A percentile compares a stretch with the other conserved stretches of the same genome.
phyloP scores from a whole-genome alignment of 345 rosid species.

The Lepidium aucheri region DNA sequence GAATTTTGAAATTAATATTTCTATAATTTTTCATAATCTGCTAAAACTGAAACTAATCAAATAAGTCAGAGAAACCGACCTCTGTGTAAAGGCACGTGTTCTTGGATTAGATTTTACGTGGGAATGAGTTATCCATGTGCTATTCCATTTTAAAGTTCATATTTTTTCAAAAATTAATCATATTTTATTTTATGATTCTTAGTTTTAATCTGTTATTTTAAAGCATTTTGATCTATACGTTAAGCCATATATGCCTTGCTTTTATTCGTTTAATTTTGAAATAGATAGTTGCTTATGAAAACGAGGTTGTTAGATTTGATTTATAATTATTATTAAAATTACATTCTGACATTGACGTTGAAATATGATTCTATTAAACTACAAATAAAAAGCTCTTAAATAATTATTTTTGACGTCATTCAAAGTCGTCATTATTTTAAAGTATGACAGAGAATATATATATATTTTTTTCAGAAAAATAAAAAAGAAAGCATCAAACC shows the following conservation, averaged over 20 bases:
- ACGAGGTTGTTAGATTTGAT: constrained; percentile 25
- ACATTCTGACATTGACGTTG: constrained; percentile 1
- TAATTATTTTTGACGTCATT: not conserved
- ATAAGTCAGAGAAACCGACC: constrained; percentile 13
- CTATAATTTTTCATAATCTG: not conserved
- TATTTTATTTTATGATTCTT: not conserved
- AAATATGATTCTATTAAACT: not conserved
- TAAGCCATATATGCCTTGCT: constrained; percentile 24
- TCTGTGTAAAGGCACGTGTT: constrained; percentile 30
- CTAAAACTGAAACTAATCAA: constrained; percentile 18
- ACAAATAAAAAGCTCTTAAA: not conserved
- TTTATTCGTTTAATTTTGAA: constrained; percentile 15
- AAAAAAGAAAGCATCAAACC: not conserved
- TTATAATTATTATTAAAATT: not conserved
- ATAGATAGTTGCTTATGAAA: constrained; percentile 4
- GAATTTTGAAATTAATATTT: not conserved
- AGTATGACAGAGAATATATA: not conserved
- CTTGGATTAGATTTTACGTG: constrained; percentile 26
- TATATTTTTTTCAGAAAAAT: not conserved
- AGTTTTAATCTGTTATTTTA: constrained; percentile 1
- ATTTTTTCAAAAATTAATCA: constrained; percentile 1
- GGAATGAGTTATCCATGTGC: constrained; percentile 31
- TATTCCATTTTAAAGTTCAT: constrained; percentile 1
- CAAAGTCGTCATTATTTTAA: not conserved
- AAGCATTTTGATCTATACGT: constrained; percentile 18